These are phyloP conservation scores for Fistulifera solaris DNA, from an alignment of 108 stramenopile genomes.

Conservation along the genomic window DNA sequence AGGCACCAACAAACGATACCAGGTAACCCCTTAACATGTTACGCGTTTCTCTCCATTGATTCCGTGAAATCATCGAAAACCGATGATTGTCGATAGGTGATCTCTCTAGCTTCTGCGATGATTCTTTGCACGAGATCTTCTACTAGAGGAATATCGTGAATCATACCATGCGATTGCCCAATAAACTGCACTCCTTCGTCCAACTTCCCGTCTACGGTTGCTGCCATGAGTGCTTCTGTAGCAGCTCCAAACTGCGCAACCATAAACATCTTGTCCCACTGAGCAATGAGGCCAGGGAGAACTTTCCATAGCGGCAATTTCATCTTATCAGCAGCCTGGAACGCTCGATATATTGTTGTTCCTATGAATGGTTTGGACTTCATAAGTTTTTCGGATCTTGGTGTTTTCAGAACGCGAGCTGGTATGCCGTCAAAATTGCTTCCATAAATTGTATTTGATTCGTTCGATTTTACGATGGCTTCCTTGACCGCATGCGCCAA, in stretches of 20 bases:
- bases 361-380: slow-evolving; percentile 39
- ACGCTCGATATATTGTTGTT: slow-evolving; percentile 51
- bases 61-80: too few relatives aligned
- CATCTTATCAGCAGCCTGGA: slow-evolving; percentile 56
- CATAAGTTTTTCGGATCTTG: slow-evolving; percentile 38
- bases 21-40: too few relatives aligned
- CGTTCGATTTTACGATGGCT: slow-evolving; percentile 39
- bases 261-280: slow-evolving; percentile 73
- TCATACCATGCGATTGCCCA: slow-evolving; percentile 76
- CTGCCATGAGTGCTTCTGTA: slow-evolving; percentile 59
- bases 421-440: slow-evolving; percentile 85
- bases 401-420: slow-evolving; percentile 69
- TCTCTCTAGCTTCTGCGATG: slow-evolving; percentile 46
- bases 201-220: slow-evolving; percentile 69
- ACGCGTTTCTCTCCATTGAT: too few relatives aligned
- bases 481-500: slow-evolving; percentile 62
- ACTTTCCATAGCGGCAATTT: slow-evolving; percentile 77
- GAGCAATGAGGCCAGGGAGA: slow-evolving; percentile 65
- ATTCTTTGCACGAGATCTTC: slow-evolving; percentile 67
- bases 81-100: slow-evolving; percentile 4
- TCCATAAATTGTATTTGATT: slow-evolving; percentile 69
- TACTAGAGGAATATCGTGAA: slow-evolving; percentile 69
- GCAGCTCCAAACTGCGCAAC: slow-evolving; percentile 85
- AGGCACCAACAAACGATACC: too few relatives aligned
- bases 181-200: slow-evolving; percentile 79